Evolutionary conservation across 257 asterid species (phyloP), one percentile per base, ranked within the genome.

Genomic region (Leptodermis oblonga): DNA sequence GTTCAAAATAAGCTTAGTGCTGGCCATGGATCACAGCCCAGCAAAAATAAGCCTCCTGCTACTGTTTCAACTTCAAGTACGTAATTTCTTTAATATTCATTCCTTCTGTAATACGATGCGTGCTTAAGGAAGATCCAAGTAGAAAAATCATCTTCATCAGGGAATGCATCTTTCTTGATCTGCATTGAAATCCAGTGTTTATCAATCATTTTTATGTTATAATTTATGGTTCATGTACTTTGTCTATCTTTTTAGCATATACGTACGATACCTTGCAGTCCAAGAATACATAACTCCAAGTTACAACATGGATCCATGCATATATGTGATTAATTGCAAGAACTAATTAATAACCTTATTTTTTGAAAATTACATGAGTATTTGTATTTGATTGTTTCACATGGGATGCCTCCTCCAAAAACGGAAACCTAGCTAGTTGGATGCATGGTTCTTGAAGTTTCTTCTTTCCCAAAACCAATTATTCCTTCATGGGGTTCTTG

Each of bases 1-100:
- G 72, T 82, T 82, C 86, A 82, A 55, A 76, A 37, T 62, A 78
- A 76, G 75, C 26, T 82, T 42, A 73, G 62, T 78, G 83, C 79
- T 1, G 83, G n/a, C n/a, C n/a, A n/a, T n/a, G n/a, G 71, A 60
- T 22, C 65, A 65, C 79, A 75, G 52, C 68, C 34, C 33, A 81
- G 45, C 61, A 73, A 22, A 31, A 78, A 70, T 17, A 49, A 54
- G 72, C 59, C 75, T 31, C n/a, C 77, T 43, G 67, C 67, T 23
- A 7, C 71, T 26, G 54, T 58, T 33, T 26, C 41, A 12, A 6
- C 53, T 26, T 52, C 15, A 17, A 33, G 49, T 30, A 62, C 20
- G 5, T 58, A 5, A 3, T 31, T 31, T 18, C 49, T 43, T 12
- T 43, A 10, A 10, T 43, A 43, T 43, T 39, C 1, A 39, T 39